phyloP scores from a whole-genome alignment of 257 asterid species.

The Penstemon barbatus region DNA sequence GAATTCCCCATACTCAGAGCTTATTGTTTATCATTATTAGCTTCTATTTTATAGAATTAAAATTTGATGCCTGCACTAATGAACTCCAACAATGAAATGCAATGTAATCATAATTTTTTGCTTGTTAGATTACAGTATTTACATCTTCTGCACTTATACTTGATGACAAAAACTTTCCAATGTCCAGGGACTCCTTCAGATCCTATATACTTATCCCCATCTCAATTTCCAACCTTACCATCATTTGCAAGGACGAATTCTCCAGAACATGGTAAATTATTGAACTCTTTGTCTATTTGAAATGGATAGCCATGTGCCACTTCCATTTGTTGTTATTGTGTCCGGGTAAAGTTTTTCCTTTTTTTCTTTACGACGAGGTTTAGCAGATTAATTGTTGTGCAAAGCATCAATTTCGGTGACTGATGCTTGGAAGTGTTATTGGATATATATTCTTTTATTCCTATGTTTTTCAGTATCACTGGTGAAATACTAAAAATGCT shows the following conservation, averaged over 20 bases:
- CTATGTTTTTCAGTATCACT: conserved; percentile 12
- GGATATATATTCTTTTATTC: conserved; percentile 15
- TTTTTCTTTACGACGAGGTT: not conserved
- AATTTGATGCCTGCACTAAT: no score
- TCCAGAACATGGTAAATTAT: conserved; percentile 51
- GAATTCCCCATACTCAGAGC: no score
- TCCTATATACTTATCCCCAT: conserved; percentile 58
- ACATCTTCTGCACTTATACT: conserved; percentile 3
- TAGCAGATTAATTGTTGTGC: not conserved
- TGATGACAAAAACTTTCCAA: conserved; percentile 3
- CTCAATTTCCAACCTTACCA: conserved; percentile 42
- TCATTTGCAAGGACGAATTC: conserved; percentile 40
- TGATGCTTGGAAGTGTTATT: conserved; percentile 7
- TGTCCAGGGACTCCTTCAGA: conserved; percentile 54
- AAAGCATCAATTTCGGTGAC: conserved; percentile 1
- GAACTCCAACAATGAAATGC: conserved; percentile 2
- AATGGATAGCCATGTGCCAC: not conserved
- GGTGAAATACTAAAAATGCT: conserved; percentile 20
- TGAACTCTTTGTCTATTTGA: conserved; percentile 19
- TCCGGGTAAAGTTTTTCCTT: not conserved
- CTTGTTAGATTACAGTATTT: not conserved
- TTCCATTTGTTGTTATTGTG: not conserved
- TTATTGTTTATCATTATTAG: no score
- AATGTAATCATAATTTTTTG: conserved; percentile 2
- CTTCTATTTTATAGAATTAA: no score